A percentile compares a stretch with the other conserved stretches of the same genome.
Evolutionary conservation across 2,329 filamentous ascomycete species (phyloP).

Genomic region (Colletotrichum sp.): DNA sequence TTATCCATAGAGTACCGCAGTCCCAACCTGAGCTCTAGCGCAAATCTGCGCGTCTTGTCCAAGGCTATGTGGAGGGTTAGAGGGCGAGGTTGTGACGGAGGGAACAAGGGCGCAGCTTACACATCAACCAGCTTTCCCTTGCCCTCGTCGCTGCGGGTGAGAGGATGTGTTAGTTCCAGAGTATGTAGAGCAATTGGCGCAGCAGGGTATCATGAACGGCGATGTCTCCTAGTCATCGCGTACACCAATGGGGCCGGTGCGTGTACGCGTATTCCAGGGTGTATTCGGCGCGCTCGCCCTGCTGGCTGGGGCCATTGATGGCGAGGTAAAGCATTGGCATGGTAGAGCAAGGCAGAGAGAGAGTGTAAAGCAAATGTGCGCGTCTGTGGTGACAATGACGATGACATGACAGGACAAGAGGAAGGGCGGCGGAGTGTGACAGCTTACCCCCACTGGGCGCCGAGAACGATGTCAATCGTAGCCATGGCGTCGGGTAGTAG

Average conservation of each 20-base stretch:
- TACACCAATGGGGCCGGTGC: not conserved
- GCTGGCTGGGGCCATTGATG: not conserved
- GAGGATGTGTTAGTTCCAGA: conserved; percentile 1
- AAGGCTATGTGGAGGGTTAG: conserved; percentile 23
- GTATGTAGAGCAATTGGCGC: not conserved
- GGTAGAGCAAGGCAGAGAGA: conserved; percentile 24
- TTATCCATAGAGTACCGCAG: conserved; percentile 12
- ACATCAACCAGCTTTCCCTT: conserved; percentile 43
- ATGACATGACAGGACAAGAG: not conserved
- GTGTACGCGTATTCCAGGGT: not conserved
- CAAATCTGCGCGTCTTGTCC: conserved; percentile 25
- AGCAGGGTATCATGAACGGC: not conserved
- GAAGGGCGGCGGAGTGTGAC: conserved; percentile 8
- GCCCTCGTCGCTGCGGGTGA: conserved; percentile 37
- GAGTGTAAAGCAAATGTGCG: conserved; percentile 9
- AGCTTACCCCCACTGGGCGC: conserved; percentile 42
- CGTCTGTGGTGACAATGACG: not conserved
- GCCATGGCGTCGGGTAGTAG: conserved; percentile 11
- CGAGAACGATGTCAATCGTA: conserved; percentile 37
- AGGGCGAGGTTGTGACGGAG: conserved; percentile 16
- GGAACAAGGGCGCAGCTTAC: conserved; percentile 24
- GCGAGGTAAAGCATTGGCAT: conserved; percentile 11
- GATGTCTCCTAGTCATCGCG: not conserved
- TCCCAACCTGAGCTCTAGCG: conserved; percentile 21
- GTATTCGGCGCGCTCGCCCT: not conserved